Evolutionary conservation across 306 rosid genomes (phyloP), one percentile per base, ranked within the genome.

Genomic region (Medicago lupulina): DNA sequence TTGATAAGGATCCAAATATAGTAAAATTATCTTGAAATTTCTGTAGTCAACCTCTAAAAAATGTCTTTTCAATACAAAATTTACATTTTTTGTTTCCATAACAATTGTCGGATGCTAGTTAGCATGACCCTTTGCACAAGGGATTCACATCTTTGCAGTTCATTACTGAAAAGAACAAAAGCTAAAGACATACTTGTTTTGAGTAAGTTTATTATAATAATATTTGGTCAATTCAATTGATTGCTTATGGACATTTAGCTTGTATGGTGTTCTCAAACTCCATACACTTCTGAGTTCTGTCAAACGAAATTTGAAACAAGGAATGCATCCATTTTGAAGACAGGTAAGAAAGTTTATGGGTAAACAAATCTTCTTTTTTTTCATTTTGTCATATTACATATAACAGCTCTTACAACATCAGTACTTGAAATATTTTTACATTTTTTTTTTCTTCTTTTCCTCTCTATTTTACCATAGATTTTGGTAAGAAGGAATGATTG

Each of bases 331-430:
- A 38, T 23, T 50, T 60, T 13, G 8, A 71, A 34, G 19, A 4
- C 1, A n/a, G 8, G 47, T 15, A 18, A 51, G 34, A 55, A 64
- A 46, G 72, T 25, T 1, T 7, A 11, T 25, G 19, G 10, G 40
- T 39, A 58, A 71, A 80, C 14, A 69, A 60, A 16, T 53, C 9
- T 23, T 23, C 59, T 7, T 23, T 17, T 7, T 3, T 5, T 36
- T 34, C 16, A 14, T 7, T 76, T 80, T 19, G 77, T 36, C 50
- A 76, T 41, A 61, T 61, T 61, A 71, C 76, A 76, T 71, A 70
- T 41, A 71, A 61, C 7, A 58, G 57, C 58, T 77, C 41, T 71
- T 78, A 75, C 78, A 77, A 74, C 81, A 79, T 78, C 69, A 60
- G 8, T 39, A 63, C 60, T 78, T 7, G 43, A 73, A 39, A 21